Conservation (phyloP, 306 rosid genomes). For the Glycine latifolia region DNA sequence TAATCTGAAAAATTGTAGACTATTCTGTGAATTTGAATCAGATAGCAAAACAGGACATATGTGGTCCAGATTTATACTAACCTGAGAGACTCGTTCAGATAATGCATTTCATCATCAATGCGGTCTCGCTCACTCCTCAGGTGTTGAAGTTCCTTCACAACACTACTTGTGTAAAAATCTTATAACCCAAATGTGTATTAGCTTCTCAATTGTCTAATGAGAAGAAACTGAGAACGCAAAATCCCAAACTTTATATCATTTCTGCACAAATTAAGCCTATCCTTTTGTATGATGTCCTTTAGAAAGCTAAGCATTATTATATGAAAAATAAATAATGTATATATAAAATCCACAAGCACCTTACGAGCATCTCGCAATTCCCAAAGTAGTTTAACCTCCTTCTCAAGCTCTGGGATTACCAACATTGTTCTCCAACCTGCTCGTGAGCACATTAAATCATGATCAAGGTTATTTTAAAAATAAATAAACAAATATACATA, state of each 20-base stretch:
- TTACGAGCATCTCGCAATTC: slow-evolving; percentile 68
- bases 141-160: slow-evolving; percentile 70
- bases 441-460: slow-evolving; percentile 12
- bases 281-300: not conserved
- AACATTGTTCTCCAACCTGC: slow-evolving; percentile 91
- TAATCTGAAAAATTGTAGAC: slow-evolving; percentile 56
- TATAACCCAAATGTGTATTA: not conserved
- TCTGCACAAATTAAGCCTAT: not conserved
- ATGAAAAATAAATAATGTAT: not conserved
- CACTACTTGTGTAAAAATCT: slow-evolving; percentile 38
- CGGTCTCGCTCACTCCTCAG: slow-evolving; percentile 76
- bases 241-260: not conserved
- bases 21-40: slow-evolving; percentile 7
- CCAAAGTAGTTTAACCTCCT: slow-evolving; percentile 80
- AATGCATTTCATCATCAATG: slow-evolving; percentile 85
- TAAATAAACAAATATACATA: not conserved
- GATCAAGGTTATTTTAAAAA: not conserved
- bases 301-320: not conserved
- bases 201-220: not conserved
- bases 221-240: not conserved
- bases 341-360: slow-evolving; percentile 49
- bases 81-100: slow-evolving; percentile 83
- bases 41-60: slow-evolving; percentile 27
- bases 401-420: slow-evolving; percentile 84
- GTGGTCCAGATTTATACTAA: slow-evolving; percentile 50